These are phyloP conservation scores for Coffea eugenioides DNA, from an alignment of 257 asterid genomes.

Conservation along the genomic window DNA sequence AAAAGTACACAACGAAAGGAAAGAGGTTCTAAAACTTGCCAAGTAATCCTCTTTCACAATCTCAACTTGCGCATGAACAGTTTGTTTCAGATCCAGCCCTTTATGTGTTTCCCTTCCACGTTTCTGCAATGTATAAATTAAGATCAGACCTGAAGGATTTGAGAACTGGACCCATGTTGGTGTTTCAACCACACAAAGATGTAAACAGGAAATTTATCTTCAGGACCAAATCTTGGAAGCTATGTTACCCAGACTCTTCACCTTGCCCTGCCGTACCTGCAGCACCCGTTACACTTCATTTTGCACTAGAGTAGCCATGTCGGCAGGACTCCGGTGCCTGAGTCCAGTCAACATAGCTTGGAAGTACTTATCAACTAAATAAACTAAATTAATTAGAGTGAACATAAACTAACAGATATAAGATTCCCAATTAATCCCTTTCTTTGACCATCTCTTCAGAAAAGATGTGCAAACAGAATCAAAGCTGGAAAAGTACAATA, in stretches of 20 bases:
- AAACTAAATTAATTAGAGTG: background rate
- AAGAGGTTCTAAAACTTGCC: constrained; percentile 41
- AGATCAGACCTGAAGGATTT: constrained; percentile 7
- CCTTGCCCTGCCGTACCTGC: too few relatives aligned
- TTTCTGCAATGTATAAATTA: constrained; percentile 50
- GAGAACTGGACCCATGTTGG: constrained; percentile 1
- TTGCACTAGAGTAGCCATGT: too few relatives aligned
- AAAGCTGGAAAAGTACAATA: background rate
- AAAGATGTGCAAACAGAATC: background rate
- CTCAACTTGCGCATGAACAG: constrained; percentile 73
- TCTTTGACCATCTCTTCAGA: background rate
- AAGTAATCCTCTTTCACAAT: constrained; percentile 84
- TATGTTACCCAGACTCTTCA: too few relatives aligned
- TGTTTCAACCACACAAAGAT: constrained; percentile 7
- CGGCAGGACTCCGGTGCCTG: too few relatives aligned
- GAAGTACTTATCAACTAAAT: background rate
- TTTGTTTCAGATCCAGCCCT: constrained; percentile 73
- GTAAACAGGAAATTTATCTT: background rate
- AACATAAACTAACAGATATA: background rate
- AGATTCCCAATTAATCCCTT: background rate
- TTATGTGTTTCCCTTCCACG: constrained; percentile 59
- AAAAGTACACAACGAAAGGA: constrained; percentile 4
- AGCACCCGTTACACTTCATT: too few relatives aligned
- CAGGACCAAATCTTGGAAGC: background rate
- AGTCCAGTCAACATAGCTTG: background rate